These are phyloP conservation scores for Inga leiocalycina DNA, from an alignment of 306 rosid genomes.

Conservation along the genomic window DNA sequence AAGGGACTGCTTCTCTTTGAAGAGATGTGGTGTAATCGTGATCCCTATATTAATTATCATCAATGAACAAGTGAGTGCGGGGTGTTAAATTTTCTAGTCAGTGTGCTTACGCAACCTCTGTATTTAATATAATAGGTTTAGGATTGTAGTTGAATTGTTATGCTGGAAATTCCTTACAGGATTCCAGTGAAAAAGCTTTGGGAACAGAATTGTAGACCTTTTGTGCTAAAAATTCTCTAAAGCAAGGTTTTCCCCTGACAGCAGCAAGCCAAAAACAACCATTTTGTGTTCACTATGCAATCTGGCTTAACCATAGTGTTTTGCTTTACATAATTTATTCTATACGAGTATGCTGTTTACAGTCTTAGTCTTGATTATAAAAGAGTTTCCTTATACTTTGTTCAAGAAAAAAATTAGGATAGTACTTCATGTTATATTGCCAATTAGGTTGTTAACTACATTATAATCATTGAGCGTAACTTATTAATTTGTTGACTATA, in stretches of 20 bases:
- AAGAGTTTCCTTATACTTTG: not conserved
- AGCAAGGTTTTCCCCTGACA: not conserved
- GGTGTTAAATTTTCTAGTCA: not conserved
- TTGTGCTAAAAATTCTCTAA: not conserved
- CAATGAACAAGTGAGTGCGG: not conserved
- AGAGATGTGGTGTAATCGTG: not conserved
- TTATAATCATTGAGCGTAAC: not conserved
- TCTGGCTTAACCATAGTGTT: not conserved
- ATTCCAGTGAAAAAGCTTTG: not conserved
- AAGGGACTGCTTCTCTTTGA: not conserved
- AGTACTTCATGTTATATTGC: slow-evolving; percentile 16
- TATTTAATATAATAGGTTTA: not conserved
- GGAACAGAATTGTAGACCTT: not conserved
- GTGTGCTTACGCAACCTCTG: not conserved
- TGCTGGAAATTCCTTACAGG: not conserved
- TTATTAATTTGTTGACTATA: slow-evolving; percentile 6
- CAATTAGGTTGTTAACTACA: not conserved
- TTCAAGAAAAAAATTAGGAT: not conserved
- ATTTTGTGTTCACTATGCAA: too few relatives aligned
- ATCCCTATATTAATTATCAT: not conserved
- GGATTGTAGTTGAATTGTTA: not conserved
- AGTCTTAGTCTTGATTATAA: not conserved
- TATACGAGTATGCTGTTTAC: not conserved
- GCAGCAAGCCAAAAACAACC: not conserved
- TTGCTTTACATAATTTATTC: not conserved